Evolutionary conservation across 2,329 filamentous ascomycete species (phyloP).

Genomic region (Colletotrichum nymphaeae): DNA sequence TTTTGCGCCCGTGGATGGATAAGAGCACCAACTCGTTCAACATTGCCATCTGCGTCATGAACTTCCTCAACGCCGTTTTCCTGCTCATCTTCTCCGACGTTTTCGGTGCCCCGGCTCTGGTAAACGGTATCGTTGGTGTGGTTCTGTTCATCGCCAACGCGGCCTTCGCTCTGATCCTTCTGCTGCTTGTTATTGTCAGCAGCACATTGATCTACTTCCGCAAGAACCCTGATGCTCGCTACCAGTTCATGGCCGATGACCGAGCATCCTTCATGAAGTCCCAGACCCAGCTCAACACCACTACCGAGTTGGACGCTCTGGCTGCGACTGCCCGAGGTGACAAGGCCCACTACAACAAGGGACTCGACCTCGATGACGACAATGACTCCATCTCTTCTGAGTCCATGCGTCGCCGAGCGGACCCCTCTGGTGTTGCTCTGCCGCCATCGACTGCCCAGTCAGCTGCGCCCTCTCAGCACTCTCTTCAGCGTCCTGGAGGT

Average conservation of each 20-base stretch:
- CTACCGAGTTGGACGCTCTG: slow-evolving; percentile 89
- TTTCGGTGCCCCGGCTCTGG: slow-evolving; percentile 85
- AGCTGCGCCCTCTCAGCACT: slow-evolving; percentile 39
- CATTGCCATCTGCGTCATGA: slow-evolving; percentile 89
- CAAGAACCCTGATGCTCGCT: slow-evolving; percentile 94
- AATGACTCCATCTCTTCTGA: slow-evolving; percentile 54
- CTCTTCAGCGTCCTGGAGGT: slow-evolving; percentile 39
- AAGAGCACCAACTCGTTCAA: slow-evolving; percentile 98
- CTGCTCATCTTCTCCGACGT: slow-evolving; percentile 88
- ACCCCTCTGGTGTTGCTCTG: slow-evolving; percentile 40
- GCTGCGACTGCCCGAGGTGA: slow-evolving; percentile 90
- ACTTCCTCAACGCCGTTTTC: slow-evolving; percentile 92
- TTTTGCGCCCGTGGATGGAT: slow-evolving; percentile 96
- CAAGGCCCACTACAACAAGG: slow-evolving; percentile 58
- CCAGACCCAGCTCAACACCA: slow-evolving; percentile 79
- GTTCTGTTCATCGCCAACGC: slow-evolving; percentile 91
- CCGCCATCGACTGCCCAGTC: slow-evolving; percentile 40
- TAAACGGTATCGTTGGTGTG: slow-evolving; percentile 89
- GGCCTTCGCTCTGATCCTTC: slow-evolving; percentile 81
- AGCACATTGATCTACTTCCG: slow-evolving; percentile 78
- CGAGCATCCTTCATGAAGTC: slow-evolving; percentile 98
- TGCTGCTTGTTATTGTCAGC: slow-evolving; percentile 81
- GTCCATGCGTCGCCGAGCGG: slow-evolving; percentile 49
- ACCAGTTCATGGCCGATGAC: slow-evolving; percentile 97
- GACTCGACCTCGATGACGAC: slow-evolving; percentile 54